These are phyloP conservation scores for Phytophthora ramorum DNA, from an alignment of 352 stramenopile species.

Conservation along the genomic window DNA sequence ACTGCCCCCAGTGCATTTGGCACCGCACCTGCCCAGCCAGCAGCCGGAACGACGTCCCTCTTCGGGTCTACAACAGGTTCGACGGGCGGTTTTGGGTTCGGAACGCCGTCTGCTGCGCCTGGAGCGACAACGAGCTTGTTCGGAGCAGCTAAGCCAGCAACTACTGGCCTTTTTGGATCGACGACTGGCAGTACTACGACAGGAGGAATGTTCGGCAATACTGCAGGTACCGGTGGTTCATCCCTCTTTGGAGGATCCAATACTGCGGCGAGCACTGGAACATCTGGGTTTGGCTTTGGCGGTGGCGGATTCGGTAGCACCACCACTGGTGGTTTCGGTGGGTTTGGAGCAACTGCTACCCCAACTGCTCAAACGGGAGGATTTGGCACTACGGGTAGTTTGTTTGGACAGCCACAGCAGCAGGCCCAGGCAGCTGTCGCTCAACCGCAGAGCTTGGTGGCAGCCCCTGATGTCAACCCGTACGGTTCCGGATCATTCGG, in stretches of 20 bases:
- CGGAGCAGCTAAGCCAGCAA: constrained; percentile 45
- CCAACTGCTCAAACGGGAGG: constrained; percentile 36
- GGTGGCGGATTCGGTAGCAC: constrained; percentile 44
- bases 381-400: constrained; percentile 41
- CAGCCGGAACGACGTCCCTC: constrained; percentile 45
- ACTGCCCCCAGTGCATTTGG: constrained; percentile 50
- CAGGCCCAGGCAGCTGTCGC: constrained; percentile 31
- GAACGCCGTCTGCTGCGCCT: constrained; percentile 33
- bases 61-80: constrained; percentile 45
- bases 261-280: constrained; percentile 37
- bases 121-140: constrained; percentile 48
- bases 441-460: constrained; percentile 60
- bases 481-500: constrained; percentile 65
- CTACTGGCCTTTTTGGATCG: constrained; percentile 46
- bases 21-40: constrained; percentile 34
- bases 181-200: constrained; percentile 31
- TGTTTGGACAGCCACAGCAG: constrained; percentile 48
- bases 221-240: constrained; percentile 31
- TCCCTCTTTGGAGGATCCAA: constrained; percentile 50
- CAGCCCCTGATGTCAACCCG: constrained; percentile 62
- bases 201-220: constrained; percentile 46
- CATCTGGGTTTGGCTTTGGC: constrained; percentile 51
- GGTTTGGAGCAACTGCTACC: constrained; percentile 45
- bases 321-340: constrained; percentile 49
- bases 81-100: constrained; percentile 54